These are phyloP conservation scores for Mycena venus DNA, from an alignment of 768 basidiomycete species.

Conservation along the genomic window DNA sequence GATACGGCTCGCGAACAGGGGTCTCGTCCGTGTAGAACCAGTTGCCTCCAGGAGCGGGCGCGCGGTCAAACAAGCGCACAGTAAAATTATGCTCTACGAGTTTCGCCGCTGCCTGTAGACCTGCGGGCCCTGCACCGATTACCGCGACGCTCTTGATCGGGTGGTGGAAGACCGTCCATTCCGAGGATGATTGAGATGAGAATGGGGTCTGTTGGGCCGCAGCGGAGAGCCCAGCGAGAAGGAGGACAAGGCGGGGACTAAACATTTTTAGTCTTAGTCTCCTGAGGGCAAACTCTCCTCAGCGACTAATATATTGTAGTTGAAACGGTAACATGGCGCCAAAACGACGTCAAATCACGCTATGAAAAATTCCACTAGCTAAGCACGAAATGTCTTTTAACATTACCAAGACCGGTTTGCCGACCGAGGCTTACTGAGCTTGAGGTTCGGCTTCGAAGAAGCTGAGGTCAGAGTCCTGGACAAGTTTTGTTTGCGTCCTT, in stretches of 20 bases:
- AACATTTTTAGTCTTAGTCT: neutral
- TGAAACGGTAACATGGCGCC: slow-evolving; percentile 8
- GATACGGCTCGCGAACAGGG: slow-evolving; percentile 35
- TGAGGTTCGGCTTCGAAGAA: neutral
- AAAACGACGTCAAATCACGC: slow-evolving; percentile 32
- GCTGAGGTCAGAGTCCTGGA: no score
- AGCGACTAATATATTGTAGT: neutral
- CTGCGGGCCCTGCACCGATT: slow-evolving; percentile 32
- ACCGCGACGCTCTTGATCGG: slow-evolving; percentile 33
- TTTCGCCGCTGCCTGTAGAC: slow-evolving; percentile 30
- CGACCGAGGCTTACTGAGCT: neutral
- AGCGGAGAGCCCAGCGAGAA: neutral
- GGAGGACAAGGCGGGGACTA: neutral
- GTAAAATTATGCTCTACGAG: slow-evolving; percentile 34
- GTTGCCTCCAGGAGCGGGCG: slow-evolving; percentile 37
- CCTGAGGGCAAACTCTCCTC: neutral
- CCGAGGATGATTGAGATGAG: neutral
- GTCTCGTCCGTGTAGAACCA: slow-evolving; percentile 41
- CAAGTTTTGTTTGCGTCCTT: neutral
- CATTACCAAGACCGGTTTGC: slow-evolving; percentile 10
- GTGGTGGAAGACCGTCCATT: slow-evolving; percentile 26
- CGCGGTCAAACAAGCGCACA: slow-evolving; percentile 35
- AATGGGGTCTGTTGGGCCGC: slow-evolving; percentile 26
- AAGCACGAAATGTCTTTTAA: neutral
- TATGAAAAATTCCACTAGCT: neutral